These are phyloP conservation scores for Grosmannia penicillata DNA, from an alignment of 2,329 filamentous ascomycete species.

Conservation along the genomic window DNA sequence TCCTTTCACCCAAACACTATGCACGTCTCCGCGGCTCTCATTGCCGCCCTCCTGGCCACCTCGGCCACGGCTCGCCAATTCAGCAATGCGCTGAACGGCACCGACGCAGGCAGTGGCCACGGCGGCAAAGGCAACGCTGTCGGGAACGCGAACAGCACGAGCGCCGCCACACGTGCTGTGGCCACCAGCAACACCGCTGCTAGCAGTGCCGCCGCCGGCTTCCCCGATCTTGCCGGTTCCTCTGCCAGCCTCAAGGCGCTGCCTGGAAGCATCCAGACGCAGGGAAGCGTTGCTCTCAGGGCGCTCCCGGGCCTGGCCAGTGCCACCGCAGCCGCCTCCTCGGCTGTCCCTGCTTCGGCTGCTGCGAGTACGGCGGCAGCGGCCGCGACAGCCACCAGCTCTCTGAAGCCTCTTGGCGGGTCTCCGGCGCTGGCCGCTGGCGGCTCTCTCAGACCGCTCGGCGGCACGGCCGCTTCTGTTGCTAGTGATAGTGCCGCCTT, in stretches of 20 bases:
- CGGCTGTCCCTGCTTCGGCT: no score
- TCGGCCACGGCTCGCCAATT: neutral
- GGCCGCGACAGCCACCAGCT: no score
- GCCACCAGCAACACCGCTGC: no score
- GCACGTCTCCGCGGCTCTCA: conserved; percentile 11
- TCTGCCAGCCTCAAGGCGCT: conserved; percentile 8
- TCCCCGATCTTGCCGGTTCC: conserved; percentile 4
- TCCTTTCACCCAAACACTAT: conserved; percentile 6
- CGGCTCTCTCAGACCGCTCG: neutral
- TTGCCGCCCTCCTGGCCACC: conserved; percentile 9
- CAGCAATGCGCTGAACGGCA: conserved; percentile 5
- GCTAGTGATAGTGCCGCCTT: no score
- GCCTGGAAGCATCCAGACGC: conserved; percentile 4
- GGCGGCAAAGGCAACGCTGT: no score
- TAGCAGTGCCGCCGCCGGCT: no score
- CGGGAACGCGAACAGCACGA: no score
- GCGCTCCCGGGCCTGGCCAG: conserved; percentile 7
- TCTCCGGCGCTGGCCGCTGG: neutral
- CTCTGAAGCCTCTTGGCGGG: neutral
- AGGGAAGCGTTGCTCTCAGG: conserved; percentile 3
- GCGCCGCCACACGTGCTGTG: no score
- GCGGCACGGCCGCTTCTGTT: no score
- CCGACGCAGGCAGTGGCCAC: neutral
- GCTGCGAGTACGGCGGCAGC: no score
- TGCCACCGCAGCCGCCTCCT: no score